Evolutionary conservation across 306 rosid species (phyloP), one percentile per base, ranked within the genome.

Genomic region (Echinosophora koreensis): DNA sequence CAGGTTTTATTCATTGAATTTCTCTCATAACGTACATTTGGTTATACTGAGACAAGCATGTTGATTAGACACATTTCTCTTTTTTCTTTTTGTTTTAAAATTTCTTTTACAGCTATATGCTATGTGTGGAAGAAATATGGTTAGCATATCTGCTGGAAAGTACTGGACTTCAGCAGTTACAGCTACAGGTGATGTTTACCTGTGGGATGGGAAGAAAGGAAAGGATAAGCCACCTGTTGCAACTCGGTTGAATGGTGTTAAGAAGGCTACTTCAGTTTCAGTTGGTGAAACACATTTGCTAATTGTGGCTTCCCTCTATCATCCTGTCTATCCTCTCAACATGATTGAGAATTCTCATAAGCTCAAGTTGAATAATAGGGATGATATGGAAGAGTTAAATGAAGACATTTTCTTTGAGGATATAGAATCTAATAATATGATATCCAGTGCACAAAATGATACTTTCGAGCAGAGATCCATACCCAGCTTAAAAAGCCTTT

Each of bases 201-300:
- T 83, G 91, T 95, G 98, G 93, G 97, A 95, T 74, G 98, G 91
- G 79, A 95, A 95, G 86, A 92, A 83, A 79, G 89, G 89, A 18
- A 89, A 81, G 87, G 97, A 92, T 78, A 92, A 90, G 87, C 97
- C 88, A 57, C 96, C 86, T 16, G 76, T 83, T 84, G 85, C 83
- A 46, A 84, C 90, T 69, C 93, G 97, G 73, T 82, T 95, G 80
- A 89, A 84, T 74, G 97, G 98, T 68, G 83, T 90, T 65, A 95
- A 95, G 92, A 87, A 83, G 86, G 97, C 91, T 84, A 87, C 92
- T 46, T 89, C 97, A 65, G 97, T 89, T 81, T 87, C 97, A 17
- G 97, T 87, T 58, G 98, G 98, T 62, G 98, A 95, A 87, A 89
- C 98, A 39, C 98, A 95, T 85, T 16, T 95, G 17, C 84, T 95